Evolutionary conservation across 2,329 filamentous ascomycete species (phyloP).

Genomic region (Ceratocystis ficicola): DNA sequence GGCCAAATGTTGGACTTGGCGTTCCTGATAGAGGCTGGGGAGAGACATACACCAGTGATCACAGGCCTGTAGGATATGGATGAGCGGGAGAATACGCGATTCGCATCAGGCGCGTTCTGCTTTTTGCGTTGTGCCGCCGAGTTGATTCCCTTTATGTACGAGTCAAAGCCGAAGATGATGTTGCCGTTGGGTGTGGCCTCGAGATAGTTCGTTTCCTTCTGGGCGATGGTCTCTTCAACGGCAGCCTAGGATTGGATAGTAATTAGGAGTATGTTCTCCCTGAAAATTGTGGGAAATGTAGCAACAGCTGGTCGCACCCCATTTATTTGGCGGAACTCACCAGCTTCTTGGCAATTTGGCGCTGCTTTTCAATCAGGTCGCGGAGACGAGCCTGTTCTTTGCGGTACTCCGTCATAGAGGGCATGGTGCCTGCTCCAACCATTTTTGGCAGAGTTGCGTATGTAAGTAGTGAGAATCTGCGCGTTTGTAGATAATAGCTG

Average conservation of each 20-base stretch:
- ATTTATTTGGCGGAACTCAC: slow-evolving; percentile 26
- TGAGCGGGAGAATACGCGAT: slow-evolving; percentile 59
- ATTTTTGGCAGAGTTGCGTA: slow-evolving; percentile 6
- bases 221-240: slow-evolving; percentile 68
- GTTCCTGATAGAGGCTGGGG: background rate
- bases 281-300: slow-evolving; percentile 29
- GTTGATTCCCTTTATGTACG: slow-evolving; percentile 81
- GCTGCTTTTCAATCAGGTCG: slow-evolving; percentile 36
- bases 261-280: background rate
- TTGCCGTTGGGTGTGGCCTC: slow-evolving; percentile 84
- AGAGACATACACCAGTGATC: slow-evolving; percentile 29
- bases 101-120: slow-evolving; percentile 52
- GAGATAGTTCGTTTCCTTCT: slow-evolving; percentile 76
- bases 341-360: slow-evolving; percentile 31
- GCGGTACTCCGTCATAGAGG: slow-evolving; percentile 38
- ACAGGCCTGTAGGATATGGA: slow-evolving; percentile 49
- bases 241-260: slow-evolving; percentile 27
- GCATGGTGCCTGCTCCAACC: slow-evolving; percentile 26
- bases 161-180: slow-evolving; percentile 95
- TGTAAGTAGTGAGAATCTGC: background rate
- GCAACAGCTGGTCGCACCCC: too few relatives aligned
- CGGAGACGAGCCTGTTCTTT: slow-evolving; percentile 39
- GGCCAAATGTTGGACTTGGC: background rate
- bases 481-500: background rate
- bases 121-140: slow-evolving; percentile 54